Evolutionary conservation across 306 rosid genomes (phyloP).

Genomic region (Rosa chinensis): DNA sequence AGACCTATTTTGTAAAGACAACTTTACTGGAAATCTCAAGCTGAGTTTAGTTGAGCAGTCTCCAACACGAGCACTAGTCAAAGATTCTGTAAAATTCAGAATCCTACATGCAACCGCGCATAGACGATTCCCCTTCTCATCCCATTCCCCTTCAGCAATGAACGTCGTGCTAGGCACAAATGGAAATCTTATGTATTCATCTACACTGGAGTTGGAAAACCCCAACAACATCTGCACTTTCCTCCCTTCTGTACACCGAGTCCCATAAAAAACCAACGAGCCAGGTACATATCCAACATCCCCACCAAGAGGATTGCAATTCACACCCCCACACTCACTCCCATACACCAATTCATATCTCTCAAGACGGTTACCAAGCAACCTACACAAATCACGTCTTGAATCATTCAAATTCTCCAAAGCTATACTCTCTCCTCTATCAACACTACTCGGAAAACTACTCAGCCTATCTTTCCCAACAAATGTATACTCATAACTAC

Average conservation of each 20-base stretch:
- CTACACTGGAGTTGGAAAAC: constrained; percentile 40
- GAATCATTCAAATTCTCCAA: constrained; percentile 18
- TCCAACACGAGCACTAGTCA: constrained; percentile 54
- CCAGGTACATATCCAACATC: constrained; percentile 42
- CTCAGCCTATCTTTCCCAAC: constrained; percentile 30
- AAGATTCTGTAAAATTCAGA: constrained; percentile 46
- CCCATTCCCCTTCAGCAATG: constrained; percentile 79
- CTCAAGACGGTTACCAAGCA: constrained; percentile 30
- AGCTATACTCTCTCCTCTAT: constrained; percentile 33
- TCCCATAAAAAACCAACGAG: constrained; percentile 39
- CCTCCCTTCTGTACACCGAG: constrained; percentile 41
- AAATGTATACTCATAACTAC: constrained; percentile 46
- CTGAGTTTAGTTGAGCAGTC: constrained; percentile 59
- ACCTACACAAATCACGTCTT: constrained; percentile 37
- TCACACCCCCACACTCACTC: constrained; percentile 45
- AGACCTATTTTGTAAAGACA: constrained; percentile 62
- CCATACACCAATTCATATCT: constrained; percentile 58
- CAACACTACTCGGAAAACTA: constrained; percentile 43
- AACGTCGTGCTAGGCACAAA: constrained; percentile 51
- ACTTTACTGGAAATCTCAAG: constrained; percentile 49
- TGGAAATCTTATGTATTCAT: constrained; percentile 30
- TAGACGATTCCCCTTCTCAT: constrained; percentile 56
- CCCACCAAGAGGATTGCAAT: constrained; percentile 57
- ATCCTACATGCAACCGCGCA: constrained; percentile 67
- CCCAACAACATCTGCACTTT: constrained; percentile 65